A percentile compares a stretch with the other conserved stretches of the same genome.
Evolutionary conservation across 495 filamentous ascomycete species (phyloP).

Genomic region (Aspergillus bridgeri): DNA sequence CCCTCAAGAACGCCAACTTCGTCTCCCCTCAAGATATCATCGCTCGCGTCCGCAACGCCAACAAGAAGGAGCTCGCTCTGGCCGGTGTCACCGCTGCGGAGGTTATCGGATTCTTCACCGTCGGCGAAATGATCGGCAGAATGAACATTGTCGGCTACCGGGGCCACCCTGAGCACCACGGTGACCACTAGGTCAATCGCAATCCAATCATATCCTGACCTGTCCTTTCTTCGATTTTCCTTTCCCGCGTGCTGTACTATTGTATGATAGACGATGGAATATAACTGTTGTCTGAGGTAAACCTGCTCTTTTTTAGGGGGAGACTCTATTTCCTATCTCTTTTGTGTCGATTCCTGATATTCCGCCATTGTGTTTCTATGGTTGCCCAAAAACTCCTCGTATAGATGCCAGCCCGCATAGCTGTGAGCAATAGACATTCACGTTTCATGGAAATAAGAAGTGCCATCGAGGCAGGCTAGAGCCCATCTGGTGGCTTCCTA

Average conservation of each 20-base stretch:
- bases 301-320: slow-evolving; percentile 19
- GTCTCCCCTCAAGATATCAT: slow-evolving; percentile 51
- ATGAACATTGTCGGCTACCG: slow-evolving; percentile 92
- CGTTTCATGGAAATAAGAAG: not conserved
- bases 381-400: not conserved
- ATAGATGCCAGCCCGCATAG: not conserved
- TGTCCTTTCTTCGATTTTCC: slow-evolving; percentile 29
- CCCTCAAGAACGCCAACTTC: slow-evolving; percentile 41
- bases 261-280: slow-evolving; percentile 57
- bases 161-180: slow-evolving; percentile 58
- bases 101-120: slow-evolving; percentile 92
- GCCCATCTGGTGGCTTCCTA: too few species aligned
- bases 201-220: slow-evolving; percentile 28
- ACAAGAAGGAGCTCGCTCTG: slow-evolving; percentile 60
- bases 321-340: slow-evolving; percentile 6
- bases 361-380: not conserved
- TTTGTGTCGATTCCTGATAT: slow-evolving; percentile 6
- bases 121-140: slow-evolving; percentile 94
- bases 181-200: slow-evolving; percentile 51
- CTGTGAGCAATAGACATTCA: not conserved
- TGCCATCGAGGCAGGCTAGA: too few species aligned
- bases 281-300: slow-evolving; percentile 49
- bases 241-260: slow-evolving; percentile 42
- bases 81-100: slow-evolving; percentile 79
- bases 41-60: slow-evolving; percentile 64